These are phyloP conservation scores for Peronospora tabacina DNA, from an alignment of 352 stramenopile genomes.

Conservation along the genomic window DNA sequence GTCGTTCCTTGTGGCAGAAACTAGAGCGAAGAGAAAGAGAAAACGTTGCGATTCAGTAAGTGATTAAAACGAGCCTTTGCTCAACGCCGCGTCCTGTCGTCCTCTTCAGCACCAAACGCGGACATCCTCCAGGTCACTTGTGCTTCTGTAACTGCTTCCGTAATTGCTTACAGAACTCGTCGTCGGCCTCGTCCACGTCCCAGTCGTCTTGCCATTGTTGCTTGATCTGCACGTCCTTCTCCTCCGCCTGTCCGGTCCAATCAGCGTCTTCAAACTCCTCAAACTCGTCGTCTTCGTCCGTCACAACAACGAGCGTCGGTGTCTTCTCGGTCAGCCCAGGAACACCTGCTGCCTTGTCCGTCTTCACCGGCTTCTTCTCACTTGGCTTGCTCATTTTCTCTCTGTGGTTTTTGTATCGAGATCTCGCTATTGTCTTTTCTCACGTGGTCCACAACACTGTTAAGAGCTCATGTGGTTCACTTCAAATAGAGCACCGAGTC, in stretches of 20 bases:
- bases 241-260: slow-evolving; percentile 65
- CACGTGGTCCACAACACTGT: slow-evolving; percentile 4
- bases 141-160: slow-evolving; percentile 84
- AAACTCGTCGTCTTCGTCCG: slow-evolving; percentile 86
- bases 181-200: slow-evolving; percentile 88
- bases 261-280: slow-evolving; percentile 84
- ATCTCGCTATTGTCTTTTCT: neutral
- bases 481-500: slow-evolving; percentile 10
- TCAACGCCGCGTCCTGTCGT: neutral
- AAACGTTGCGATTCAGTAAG: too few species aligned
- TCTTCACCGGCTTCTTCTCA: slow-evolving; percentile 27
- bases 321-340: slow-evolving; percentile 42
- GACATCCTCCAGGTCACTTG: slow-evolving; percentile 33
- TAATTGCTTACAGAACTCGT: slow-evolving; percentile 90
- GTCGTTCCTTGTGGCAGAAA: slow-evolving; percentile 16
- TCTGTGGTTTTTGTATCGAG: neutral
- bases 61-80: too few species aligned
- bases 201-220: slow-evolving; percentile 91
- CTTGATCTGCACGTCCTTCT: slow-evolving; percentile 79
- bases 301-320: slow-evolving; percentile 66
- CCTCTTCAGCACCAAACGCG: neutral
- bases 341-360: slow-evolving; percentile 10
- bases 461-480: neutral
- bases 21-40: slow-evolving; percentile 21
- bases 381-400: slow-evolving; percentile 33